These are phyloP conservation scores for Fusarium clavum DNA, from an alignment of 2,329 filamentous ascomycete genomes.

Conservation along the genomic window DNA sequence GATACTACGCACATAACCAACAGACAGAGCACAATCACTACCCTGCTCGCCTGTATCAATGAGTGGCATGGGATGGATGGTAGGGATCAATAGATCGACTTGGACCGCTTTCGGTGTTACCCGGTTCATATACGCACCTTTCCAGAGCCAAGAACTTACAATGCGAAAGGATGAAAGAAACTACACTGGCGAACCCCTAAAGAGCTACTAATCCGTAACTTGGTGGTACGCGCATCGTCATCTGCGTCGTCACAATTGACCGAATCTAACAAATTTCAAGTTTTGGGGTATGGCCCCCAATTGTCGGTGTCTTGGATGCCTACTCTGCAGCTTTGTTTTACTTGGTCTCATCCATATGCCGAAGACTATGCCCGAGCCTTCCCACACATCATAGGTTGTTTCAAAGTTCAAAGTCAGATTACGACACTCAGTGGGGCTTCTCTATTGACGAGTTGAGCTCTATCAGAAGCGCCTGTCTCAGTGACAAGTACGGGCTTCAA, in stretches of 20 bases:
- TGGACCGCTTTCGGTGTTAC: background rate
- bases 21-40: background rate
- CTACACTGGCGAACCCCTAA: background rate
- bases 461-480: slow-evolving; percentile 28
- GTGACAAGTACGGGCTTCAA: background rate
- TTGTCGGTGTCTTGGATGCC: slow-evolving; percentile 1
- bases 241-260: slow-evolving; percentile 15
- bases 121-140: background rate
- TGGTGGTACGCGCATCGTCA: slow-evolving; percentile 25
- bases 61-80: slow-evolving; percentile 17
- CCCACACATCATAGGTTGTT: slow-evolving; percentile 16
- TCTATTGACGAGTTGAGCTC: slow-evolving; percentile 7
- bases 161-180: background rate
- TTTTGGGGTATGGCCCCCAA: slow-evolving; percentile 19
- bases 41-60: slow-evolving; percentile 4
- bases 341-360: slow-evolving; percentile 12
- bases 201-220: background rate
- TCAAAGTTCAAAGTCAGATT: slow-evolving; percentile 18
- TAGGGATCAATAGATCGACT: slow-evolving; percentile 14
- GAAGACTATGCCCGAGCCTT: slow-evolving; percentile 2
- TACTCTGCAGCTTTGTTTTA: background rate
- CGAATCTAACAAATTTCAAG: slow-evolving; percentile 11
- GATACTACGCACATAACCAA: background rate
- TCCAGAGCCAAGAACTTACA: background rate
- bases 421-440: slow-evolving; percentile 28